These are phyloP conservation scores for Candida xiaguanensis DNA, from an alignment of 805 yeast species.

Conservation along the genomic window DNA sequence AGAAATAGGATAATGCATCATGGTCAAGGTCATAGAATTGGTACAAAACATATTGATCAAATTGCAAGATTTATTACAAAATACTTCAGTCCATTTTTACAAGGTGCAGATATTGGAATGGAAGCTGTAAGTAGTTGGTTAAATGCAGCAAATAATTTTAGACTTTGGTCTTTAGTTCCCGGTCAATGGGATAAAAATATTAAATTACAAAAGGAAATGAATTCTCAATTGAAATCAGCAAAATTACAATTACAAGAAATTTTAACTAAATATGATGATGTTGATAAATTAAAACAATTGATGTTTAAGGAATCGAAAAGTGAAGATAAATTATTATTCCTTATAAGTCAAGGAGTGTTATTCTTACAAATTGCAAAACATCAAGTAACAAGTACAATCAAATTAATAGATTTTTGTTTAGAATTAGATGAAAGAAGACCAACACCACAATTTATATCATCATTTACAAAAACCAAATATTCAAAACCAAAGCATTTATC, in stretches of 20 bases:
- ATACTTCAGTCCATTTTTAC: conserved; percentile 16
- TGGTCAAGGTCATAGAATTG: conserved; percentile 12
- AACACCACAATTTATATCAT: conserved; percentile 15
- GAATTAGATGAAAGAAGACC: conserved; percentile 20
- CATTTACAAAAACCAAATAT: conserved; percentile 12
- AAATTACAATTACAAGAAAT: conserved; percentile 11
- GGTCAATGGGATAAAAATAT: conserved; percentile 10
- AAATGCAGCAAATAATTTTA: conserved; percentile 24
- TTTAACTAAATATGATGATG: conserved; percentile 10
- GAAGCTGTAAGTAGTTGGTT: conserved; percentile 22
- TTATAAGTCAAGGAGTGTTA: conserved; percentile 23
- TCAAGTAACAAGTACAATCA: conserved; percentile 13
- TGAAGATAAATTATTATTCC: conserved; percentile 23
- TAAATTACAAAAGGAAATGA: conserved; percentile 14
- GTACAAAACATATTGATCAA: conserved; percentile 22
- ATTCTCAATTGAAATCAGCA: conserved; percentile 12
- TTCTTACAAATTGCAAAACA: conserved; percentile 17
- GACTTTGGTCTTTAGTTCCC: conserved; percentile 17
- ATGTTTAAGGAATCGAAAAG: conserved; percentile 12
- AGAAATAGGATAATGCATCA: conserved; percentile 14
- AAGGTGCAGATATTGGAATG: conserved; percentile 15
- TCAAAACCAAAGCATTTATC: conserved; percentile 9
- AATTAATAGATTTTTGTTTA: conserved; percentile 18
- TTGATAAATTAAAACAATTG: conserved; percentile 7
- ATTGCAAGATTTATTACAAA: conserved; percentile 19